phyloP scores from a whole-genome alignment of 169 alveolate species.

The Ichthyophthirius multifiliis region DNA sequence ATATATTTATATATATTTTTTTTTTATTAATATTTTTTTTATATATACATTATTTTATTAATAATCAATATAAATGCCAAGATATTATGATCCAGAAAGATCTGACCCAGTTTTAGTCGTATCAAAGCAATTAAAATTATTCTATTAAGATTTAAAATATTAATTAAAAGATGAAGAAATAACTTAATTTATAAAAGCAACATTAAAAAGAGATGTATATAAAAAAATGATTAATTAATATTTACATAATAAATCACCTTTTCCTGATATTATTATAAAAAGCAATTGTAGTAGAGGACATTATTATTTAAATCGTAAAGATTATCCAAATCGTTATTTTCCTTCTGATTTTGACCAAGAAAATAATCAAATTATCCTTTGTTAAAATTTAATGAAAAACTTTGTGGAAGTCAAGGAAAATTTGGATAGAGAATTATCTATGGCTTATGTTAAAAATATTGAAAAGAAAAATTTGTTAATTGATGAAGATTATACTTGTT shows the following conservation, averaged over 20 bases:
- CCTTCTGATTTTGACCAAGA: background rate
- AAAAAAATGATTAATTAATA: background rate
- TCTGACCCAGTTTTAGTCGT: background rate
- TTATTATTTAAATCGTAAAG: background rate
- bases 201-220: background rate
- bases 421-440: constrained; percentile 14
- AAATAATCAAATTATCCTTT: background rate
- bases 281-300: background rate
- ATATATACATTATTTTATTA: too few species aligned
- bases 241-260: background rate
- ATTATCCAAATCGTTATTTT: background rate
- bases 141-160: background rate
- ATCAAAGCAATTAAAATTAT: background rate
- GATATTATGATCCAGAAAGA: constrained; percentile 20
- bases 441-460: background rate
- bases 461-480: background rate
- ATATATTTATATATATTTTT: too few species aligned
- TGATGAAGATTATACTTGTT: constrained; percentile 15
- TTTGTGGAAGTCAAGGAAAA: constrained; percentile 3
- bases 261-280: constrained; percentile 18
- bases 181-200: background rate
- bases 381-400: background rate
- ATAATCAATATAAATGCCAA: background rate
- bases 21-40: too few species aligned
- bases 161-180: background rate